A percentile compares a stretch with the other conserved stretches of the same genome.
Evolutionary conservation across 2,329 filamentous ascomycete species (phyloP).

Genomic region (Nemania diffusa): DNA sequence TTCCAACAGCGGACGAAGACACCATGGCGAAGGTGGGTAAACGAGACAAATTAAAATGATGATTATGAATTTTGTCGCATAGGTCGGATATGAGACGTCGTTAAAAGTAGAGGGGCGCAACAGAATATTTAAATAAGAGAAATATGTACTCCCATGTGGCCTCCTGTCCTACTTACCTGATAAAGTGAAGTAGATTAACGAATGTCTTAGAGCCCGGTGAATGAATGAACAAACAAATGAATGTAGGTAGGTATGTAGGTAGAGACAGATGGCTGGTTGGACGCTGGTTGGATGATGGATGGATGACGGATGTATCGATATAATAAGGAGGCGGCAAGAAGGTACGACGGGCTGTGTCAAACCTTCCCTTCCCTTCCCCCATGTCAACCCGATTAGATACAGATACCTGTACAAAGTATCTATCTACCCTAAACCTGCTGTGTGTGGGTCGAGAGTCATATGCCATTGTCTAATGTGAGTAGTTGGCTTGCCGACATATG

Average conservation of each 20-base stretch:
- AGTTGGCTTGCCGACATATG: slow-evolving; percentile 27
- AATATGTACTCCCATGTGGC: slow-evolving; percentile 17
- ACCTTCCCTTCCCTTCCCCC: slow-evolving; percentile 13
- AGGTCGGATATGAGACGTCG: slow-evolving; percentile 23
- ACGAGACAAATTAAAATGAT: slow-evolving; percentile 20
- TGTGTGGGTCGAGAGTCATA: slow-evolving; percentile 26
- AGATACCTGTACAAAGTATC: not conserved
- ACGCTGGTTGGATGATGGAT: not conserved
- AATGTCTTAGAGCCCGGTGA: not conserved
- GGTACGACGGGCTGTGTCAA: slow-evolving; percentile 22
- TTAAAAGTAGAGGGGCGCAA: slow-evolving; percentile 13
- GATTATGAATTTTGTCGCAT: slow-evolving; percentile 22
- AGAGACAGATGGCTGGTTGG: not conserved
- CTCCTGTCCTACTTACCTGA: not conserved
- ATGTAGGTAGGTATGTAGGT: not conserved
- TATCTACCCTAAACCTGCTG: not conserved
- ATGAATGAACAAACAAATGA: not conserved
- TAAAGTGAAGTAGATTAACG: not conserved
- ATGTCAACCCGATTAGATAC: slow-evolving; percentile 11
- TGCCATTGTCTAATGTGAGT: slow-evolving; percentile 24
- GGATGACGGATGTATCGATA: slow-evolving; percentile 2
- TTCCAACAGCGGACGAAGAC: slow-evolving; percentile 45
- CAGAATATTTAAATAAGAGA: slow-evolving; percentile 25
- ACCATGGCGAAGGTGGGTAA: slow-evolving; percentile 41
- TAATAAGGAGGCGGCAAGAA: slow-evolving; percentile 27